A percentile compares a stretch with the other conserved stretches of the same genome.
phyloP scores from a whole-genome alignment of 805 yeast genomes.

The Wickerhamomyces strasburgensis region DNA sequence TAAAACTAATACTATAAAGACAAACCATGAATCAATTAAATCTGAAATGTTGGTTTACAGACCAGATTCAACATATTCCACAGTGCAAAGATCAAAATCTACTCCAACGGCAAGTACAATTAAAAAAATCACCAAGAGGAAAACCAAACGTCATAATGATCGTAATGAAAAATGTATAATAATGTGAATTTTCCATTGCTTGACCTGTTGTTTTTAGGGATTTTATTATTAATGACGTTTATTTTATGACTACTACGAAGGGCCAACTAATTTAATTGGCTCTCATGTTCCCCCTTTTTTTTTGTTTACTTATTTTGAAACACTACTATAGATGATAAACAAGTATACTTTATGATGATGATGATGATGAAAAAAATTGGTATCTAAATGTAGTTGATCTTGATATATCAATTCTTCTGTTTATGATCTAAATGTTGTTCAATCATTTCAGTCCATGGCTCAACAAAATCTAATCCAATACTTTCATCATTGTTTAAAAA shows the following conservation, averaged over 20 bases:
- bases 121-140: constrained; percentile 7
- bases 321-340: background rate
- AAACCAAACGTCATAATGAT: constrained; percentile 2
- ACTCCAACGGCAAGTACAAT: constrained; percentile 12
- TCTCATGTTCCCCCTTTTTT: too few relatives aligned
- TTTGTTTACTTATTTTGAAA: too few relatives aligned
- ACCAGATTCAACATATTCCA: constrained; percentile 17
- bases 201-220: background rate
- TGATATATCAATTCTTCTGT: constrained; percentile 10
- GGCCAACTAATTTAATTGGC: too few relatives aligned
- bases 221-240: too few relatives aligned
- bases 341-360: background rate
- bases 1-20: constrained; percentile 20
- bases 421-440: constrained; percentile 51
- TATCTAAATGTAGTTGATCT: background rate
- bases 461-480: constrained; percentile 57
- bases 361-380: background rate
- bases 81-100: constrained; percentile 19
- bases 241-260: too few relatives aligned
- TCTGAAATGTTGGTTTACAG: constrained; percentile 23
- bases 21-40: constrained; percentile 20
- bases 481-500: constrained; percentile 40
- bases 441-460: constrained; percentile 76
- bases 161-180: constrained; percentile 17
- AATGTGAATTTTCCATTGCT: constrained; percentile 11